Base-by-base conservation (phyloP, 2,329 filamentous ascomycete species). In the Xylariaceae sp. region DNA sequence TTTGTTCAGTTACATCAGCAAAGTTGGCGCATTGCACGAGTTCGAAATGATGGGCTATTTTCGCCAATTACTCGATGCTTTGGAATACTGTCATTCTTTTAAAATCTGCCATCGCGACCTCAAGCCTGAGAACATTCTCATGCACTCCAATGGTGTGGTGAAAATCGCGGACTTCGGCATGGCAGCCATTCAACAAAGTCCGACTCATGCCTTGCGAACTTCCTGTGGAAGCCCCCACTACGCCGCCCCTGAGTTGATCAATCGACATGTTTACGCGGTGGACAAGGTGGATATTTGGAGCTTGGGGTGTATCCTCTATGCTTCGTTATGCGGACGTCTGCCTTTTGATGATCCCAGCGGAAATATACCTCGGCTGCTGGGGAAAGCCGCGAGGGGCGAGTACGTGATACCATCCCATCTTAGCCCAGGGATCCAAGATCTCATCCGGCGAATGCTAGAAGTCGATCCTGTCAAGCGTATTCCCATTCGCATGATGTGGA, bases 151-250 rank as follows among this genome's bases (percentile, higher is more conserved):
- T 42, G 80, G 86, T 46, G 83, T 88, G 50, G 84, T 97, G 67
- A 99, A 97, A 71, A 85, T 99, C 60, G 92, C 92, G 45, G 94
- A 99, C 68, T 99, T 99, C 68, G 92, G 94, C 39, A 96, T 99
- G 91, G 94, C 94, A 40, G 92, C 92, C 3, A 76, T 97, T 39
- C 82, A 86, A 55, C 92, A 97, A 66, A 88, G 88, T 3, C 79
- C 82, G 19, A 86, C 83, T 9, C 85, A 90, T 57, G 85, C 85
- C 64, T 79, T 99, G 27, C 87, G 82, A 49, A 97, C 94, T 1
- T 90, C 92, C 5, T 99, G 94, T 62, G 94, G 94, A 17, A 97
- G 94, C 56, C 94, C 94, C 18, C 94, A 97, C 69, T 99, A 99
- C 62, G 92, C 92, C 15, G 91, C 94, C 0, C 94, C 94, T 0